Conservation (phyloP, 805 yeast genomes). For the Barnettozyma vustinii region DNA sequence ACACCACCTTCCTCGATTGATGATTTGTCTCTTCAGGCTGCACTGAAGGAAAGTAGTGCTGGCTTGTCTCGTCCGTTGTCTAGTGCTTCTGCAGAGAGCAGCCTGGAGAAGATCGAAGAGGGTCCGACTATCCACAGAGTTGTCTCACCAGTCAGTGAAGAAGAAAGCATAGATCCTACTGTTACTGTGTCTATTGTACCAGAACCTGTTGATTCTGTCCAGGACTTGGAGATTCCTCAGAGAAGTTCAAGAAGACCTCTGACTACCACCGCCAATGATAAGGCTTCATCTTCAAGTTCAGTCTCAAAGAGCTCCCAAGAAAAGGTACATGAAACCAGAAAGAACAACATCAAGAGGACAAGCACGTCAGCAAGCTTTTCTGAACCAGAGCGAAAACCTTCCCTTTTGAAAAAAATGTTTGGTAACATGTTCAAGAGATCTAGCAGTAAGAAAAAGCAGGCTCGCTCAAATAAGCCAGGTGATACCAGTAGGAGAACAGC, state of each 20-base stretch:
- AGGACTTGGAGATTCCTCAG: neutral
- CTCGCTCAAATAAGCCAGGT: neutral
- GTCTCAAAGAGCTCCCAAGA: neutral
- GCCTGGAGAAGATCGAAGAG: slow-evolving; percentile 21
- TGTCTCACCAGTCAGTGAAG: neutral
- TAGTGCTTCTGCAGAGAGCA: neutral
- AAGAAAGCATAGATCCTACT: neutral
- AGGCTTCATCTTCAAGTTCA: neutral
- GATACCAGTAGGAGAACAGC: neutral
- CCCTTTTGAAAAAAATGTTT: slow-evolving; percentile 20
- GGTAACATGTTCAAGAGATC: slow-evolving; percentile 12
- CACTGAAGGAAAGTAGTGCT: neutral
- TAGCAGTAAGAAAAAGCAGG: slow-evolving; percentile 1
- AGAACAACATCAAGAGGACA: neutral
- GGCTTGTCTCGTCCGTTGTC: neutral
- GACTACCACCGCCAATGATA: neutral
- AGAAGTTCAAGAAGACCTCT: neutral
- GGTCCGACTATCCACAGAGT: neutral
- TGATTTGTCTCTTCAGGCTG: slow-evolving; percentile 14
- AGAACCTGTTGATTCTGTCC: neutral
- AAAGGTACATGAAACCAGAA: neutral
- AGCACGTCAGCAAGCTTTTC: neutral
- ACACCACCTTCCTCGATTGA: slow-evolving; percentile 28
- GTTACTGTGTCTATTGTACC: neutral
- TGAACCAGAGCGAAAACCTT: slow-evolving; percentile 16